Base-by-base conservation (phyloP, 1,284 basidiomycete species). In the Cryptococcus sp. region DNA sequence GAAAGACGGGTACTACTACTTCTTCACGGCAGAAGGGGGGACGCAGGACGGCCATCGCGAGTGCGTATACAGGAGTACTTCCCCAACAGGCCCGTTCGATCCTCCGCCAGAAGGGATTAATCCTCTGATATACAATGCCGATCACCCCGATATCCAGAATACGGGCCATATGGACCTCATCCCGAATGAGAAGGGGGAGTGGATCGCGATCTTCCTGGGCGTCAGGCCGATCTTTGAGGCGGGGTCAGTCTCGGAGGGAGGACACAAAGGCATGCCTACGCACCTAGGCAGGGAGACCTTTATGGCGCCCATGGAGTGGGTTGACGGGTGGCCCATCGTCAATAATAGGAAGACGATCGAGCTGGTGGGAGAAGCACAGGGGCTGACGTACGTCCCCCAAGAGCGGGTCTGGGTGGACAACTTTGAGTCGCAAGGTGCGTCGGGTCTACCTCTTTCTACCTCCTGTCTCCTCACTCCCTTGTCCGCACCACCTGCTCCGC, bases 11-110 rank as follows among this genome's bases (percentile, higher is more conserved):
- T 65, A 53, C 19, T 67, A 69, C 52, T 72, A 70, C 60, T 61
- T 72, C 30, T 53, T 66, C 47, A 59, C 62, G 1, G 70, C 68
- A 10, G 65, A 69, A 27, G 70, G 69, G 0, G 67, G 68, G 2
- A 70, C 64, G 19, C 57, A 71, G 51, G 47, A 48, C 6, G 53
- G 45, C 16, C 62, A 68, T 46, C 57, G 57, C 25, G 58, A 71
- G 42, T 64, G 64, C 48, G 65, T 65, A 0, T 65, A 46, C 38
- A 54, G 63, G n/a, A 55, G 46, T 15, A 27, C 27, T 25, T 47
- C 57, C 27, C 57, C 61, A 1, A 47, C 55, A 39, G 66, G 65
- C 7, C 65, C 65, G 13, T 72, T 43, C 41, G 61, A 67, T 20
- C 45, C 22, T 50, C 55, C 52, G 19, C 54, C 59, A 5, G 55